Base-by-base conservation (phyloP, 1,284 basidiomycete genomes). In the Mycena citricolor region DNA sequence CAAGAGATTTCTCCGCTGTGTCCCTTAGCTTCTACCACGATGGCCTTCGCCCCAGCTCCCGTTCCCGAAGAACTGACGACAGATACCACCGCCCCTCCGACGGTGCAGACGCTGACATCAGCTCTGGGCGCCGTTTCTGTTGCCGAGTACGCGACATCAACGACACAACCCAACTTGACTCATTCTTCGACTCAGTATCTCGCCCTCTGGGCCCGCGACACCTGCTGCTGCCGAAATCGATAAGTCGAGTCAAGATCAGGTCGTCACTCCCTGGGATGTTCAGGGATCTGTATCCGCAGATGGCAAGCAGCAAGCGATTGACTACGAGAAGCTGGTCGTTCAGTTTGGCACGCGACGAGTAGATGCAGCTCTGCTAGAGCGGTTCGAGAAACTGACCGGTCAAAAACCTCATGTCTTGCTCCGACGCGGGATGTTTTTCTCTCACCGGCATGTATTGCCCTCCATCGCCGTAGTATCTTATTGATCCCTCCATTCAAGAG, bases 261-360 rank as follows among this genome's bases (percentile, higher is more conserved):
- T 92, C 47, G 86, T 99, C 38, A 99, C 95, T 0, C 97, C 97
- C 16, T 99, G 97, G 90, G 94, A 98, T 55, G 97, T 99, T 5
- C 88, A 97, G 59, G 97, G 95, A 33, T 90, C 86, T 34, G 87
- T 95, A 10, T 84, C 92, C 12, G 74, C 69, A 13, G 92, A 98
- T 59, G 97, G 97, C 42, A 86, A 90, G 61, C 89, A 92, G 60
- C 78, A 85, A 37, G 91, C 84, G 24, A 94, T 95, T 62, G 92
- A 99, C 71, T 99, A 99, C 60, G 90, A 97, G 68, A 98, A 97
- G 73, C 79, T 98, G 49, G 77, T 97, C 45, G 81, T 83, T 59
- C 89, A 97, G 61, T 99, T 99, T 60, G 97, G 97, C 30, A 98
- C 97, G 4, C 81, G 83, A 44, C 71, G 82, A 51, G 78, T 99